Evolutionary conservation across 805 yeast species (phyloP), one percentile per base, ranked within the genome.

Genomic region (Metschnikowia orientalis): DNA sequence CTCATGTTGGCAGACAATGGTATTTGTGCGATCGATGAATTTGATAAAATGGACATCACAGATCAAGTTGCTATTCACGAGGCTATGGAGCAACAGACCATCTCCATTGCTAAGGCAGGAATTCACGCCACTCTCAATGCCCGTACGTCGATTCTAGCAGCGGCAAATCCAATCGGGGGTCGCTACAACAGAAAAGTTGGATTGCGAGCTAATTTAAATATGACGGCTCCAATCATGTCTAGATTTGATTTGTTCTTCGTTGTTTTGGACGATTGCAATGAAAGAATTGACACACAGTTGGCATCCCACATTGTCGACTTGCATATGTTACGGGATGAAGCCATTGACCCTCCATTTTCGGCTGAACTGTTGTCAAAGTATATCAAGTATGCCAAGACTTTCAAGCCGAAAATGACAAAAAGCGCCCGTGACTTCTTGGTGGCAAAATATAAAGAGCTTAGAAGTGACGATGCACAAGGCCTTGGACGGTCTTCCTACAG

Each of bases 11-110:
- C 98, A 1, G 98, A 92, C 62, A 92, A 90, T 54, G 98, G 98
- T 42, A 85, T 92, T 41, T 92, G 98, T 72, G 94, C 96, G 50
- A 92, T 92, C 59, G 98, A 92, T 59, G 98, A 92, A 65, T 92
- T 92, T 50, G 98, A 92, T 57, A 92, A 92, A 67, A 92, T 92
- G 98, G 97, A 90, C 59, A 60, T 89, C 26, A 62, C 79, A 1
- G 97, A 92, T 61, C 97, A 92, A 63, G 97, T 92, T 35, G 97
- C 97, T 3, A 90, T 92, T 65, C 98, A 92, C 64, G 98, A 92
- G 66, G 98, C 97, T 15, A 92, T 92, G 98, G 98, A 92, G 71
- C 98, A 92, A 63, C 98, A 92, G 61, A 92, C 98, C 0, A 92
- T 92, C 46, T 89, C 97, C 10, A 92, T 92, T 52, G 97, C 98